Evolutionary conservation across 352 stramenopile species (phyloP), one percentile per base, ranked within the genome.

Genomic region (Pythium angustatum): DNA sequence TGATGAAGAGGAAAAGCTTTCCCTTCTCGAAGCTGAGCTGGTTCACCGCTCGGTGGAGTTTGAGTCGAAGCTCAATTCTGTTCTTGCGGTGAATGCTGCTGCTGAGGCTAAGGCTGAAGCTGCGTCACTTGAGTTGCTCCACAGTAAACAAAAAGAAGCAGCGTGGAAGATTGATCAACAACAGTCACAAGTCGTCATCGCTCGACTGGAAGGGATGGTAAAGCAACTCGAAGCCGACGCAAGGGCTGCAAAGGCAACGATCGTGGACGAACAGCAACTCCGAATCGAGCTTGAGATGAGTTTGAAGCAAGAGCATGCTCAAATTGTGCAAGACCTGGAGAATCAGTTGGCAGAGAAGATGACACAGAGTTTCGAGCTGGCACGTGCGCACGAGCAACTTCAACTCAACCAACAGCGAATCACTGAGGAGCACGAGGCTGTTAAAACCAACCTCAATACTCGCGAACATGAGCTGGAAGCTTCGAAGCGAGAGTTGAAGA

Each of bases 111-210:
- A 88, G 57, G 66, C 76, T 21, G 58, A 59, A 17, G 71, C 79
- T 14, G 58, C 64, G 12, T 76, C 80, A 10, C 60, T 85, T 19
- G 77, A 90, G 48, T 65, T 93, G 38, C 65, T 86, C 0, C 69
- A 81, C 1, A 72, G 82, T 27, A 90, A 90, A 62, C 72, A 90
- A 58, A 81, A 81, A 12, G 75, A 91, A 56, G 67, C 69, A 28
- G 81, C 81, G 3, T 89, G 76, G 78, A 82, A 65, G 9, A 65
- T 90, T 31, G 71, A 82, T 19, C 69, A 76, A 12, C 69, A 74
- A n/a, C 58, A 81, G 38, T 68, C 75, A 17, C 56, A 86, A 47
- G 60, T 65, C 12, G 50, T 72, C 48, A 59, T 88, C 8, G 49
- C 56, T 24, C 66, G 83, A 44, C 48, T 66, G 10, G 59, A 64